phyloP scores from a whole-genome alignment of 2,329 filamentous ascomycete species.

The Aspergillus sp. region DNA sequence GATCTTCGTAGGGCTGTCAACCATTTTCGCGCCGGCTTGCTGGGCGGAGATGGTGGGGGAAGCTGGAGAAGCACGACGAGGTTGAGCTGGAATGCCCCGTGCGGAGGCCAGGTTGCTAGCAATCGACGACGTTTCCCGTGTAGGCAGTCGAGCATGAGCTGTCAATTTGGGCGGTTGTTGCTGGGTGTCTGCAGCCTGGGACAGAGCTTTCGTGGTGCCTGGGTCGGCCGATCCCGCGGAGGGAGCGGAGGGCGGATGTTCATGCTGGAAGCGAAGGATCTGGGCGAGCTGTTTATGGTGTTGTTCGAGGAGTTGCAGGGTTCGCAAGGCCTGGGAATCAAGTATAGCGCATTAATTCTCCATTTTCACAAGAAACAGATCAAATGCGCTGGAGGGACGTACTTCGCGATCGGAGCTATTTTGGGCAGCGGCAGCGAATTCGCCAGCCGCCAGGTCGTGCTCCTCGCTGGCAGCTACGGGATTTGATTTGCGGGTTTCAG shows the following conservation, averaged over 20 bases:
- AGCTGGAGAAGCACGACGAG: constrained; percentile 61
- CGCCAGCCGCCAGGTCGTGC: constrained; percentile 81
- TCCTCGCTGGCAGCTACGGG: constrained; percentile 81
- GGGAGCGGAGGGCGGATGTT: constrained; percentile 41
- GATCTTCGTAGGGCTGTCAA: constrained; percentile 50
- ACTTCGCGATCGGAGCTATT: constrained; percentile 63
- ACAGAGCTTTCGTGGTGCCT: constrained; percentile 19
- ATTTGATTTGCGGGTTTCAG: constrained; percentile 65
- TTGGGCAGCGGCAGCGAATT: constrained; percentile 81
- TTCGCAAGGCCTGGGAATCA: constrained; percentile 71
- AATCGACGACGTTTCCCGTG: constrained; percentile 77
- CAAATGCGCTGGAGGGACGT: constrained; percentile 9
- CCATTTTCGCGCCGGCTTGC: constrained; percentile 68
- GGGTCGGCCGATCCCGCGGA: constrained; percentile 10
- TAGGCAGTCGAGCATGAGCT: constrained; percentile 45
- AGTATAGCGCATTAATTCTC: background rate
- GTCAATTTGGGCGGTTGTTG: constrained; percentile 40
- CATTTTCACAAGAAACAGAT: background rate
- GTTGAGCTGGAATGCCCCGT: constrained; percentile 65
- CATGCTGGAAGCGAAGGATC: constrained; percentile 69
- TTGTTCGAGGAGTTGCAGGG: constrained; percentile 77
- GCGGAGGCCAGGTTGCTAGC: constrained; percentile 85
- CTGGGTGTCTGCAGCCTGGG: constrained; percentile 30
- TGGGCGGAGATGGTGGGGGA: constrained; percentile 72
- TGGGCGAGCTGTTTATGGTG: constrained; percentile 83